Base-by-base conservation (phyloP, 192 early-diverging fungal genomes). In the Coemansia sp. region DNA sequence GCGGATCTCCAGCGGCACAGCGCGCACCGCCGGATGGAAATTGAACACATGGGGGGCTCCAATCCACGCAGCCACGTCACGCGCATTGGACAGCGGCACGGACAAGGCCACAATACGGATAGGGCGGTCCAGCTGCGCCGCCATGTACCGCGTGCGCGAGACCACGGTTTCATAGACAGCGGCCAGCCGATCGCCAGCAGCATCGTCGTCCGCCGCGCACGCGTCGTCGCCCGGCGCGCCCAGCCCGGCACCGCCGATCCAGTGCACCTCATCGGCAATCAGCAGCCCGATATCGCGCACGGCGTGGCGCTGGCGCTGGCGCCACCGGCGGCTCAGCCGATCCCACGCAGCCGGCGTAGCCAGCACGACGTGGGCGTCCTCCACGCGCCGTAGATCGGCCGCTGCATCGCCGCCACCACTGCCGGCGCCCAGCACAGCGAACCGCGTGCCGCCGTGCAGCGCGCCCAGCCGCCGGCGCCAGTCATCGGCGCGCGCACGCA, bases 61-160 rank as follows among this genome's bases (percentile, higher is more conserved):
- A 64, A 99, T 93, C 98, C 98, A 99, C 67, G 95, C 93, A 2
- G 95, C 98, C 40, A 99, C 78, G 67, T 99, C 98, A n/a, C 91
- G 85, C n/a, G 97, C 96, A 75, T 99, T 99, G 24, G 96, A 94
- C 45, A 99, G 67, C 2, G 94, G 94, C 2, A 93, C 90, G 45
- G 94, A 89, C 64, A 99, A 77, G 17, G 89, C 93, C 31, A 99
- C 89, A 39, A 99, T 92, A n/a, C 98, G 92, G 62, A 98, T 92
- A 40, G 88, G 82, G 41, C 88, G 87, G 46, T 92, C 91, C 0
- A 88, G 86, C 73, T 94, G 91, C 20, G 85, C 88, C 6, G 90
- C 89, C 66, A 99, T 97, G 67, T 89, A 95, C 20, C 96, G 89
- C 94, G 96, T 94, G 57, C 98, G 83, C 24, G 94, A 96, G 0